These are phyloP conservation scores for Prunus fruticosa DNA, from an alignment of 306 rosid species.

Conservation along the genomic window DNA sequence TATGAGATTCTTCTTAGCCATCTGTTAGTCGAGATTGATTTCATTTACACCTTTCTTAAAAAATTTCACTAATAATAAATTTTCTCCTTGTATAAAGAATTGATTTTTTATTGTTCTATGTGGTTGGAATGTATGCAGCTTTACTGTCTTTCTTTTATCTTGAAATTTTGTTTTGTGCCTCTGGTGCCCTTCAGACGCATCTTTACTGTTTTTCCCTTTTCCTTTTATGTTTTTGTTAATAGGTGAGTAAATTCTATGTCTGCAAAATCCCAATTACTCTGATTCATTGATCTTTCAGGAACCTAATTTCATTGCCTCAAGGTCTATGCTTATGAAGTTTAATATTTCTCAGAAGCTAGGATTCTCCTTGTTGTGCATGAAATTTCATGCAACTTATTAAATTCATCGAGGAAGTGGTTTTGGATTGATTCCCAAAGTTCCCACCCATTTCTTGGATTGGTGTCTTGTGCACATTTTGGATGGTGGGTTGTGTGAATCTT, in stretches of 20 bases:
- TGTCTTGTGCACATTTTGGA: conserved; percentile 6
- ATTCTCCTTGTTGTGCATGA: conserved; percentile 18
- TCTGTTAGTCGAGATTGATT: background rate
- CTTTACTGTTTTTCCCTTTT: background rate
- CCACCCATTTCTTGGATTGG: background rate
- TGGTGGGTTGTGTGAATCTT: conserved; percentile 1
- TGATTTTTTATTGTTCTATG: background rate
- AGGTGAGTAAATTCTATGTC: conserved; percentile 35
- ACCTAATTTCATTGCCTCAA: background rate
- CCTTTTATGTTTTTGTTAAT: background rate
- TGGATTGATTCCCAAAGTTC: conserved; percentile 12
- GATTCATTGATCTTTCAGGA: conserved; percentile 9
- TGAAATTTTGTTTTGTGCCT: background rate
- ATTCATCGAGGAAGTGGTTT: conserved; percentile 12
- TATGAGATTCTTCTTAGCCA: background rate
- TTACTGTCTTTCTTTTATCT: no score
- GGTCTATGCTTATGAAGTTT: background rate
- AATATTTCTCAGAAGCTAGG: conserved; percentile 9
- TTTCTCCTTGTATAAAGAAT: no score
- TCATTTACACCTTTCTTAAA: background rate
- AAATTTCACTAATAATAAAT: background rate
- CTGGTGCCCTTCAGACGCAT: background rate
- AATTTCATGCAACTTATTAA: conserved; percentile 1
- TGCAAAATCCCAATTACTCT: conserved; percentile 1
- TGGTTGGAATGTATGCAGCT: background rate